A percentile compares a stretch with the other conserved stretches of the same genome.
Conservation (phyloP, 306 rosid genomes). For the Rosa multiflora region DNA sequence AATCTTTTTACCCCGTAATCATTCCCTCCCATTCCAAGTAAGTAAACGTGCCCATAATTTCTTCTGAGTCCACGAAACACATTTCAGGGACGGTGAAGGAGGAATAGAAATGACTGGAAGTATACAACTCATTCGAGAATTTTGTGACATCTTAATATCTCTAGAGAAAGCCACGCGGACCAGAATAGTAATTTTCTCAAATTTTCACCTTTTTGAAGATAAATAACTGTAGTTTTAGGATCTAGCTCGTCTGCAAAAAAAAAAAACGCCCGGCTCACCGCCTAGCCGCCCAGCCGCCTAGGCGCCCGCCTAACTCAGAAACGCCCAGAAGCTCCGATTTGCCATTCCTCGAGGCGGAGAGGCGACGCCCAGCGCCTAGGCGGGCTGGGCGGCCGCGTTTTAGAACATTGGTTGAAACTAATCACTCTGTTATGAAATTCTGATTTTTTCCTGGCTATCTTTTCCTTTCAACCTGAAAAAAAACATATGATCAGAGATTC, state of each 20-base stretch:
- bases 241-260: too few relatives aligned
- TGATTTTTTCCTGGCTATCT: not conserved
- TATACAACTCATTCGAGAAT: slow-evolving; percentile 85
- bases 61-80: slow-evolving; percentile 17
- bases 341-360: too few relatives aligned
- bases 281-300: too few relatives aligned
- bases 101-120: slow-evolving; percentile 96
- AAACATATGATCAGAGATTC: not conserved
- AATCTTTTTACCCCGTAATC: too few relatives aligned
- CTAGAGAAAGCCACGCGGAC: slow-evolving; percentile 67
- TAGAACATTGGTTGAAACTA: too few relatives aligned
- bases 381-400: too few relatives aligned
- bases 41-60: not conserved
- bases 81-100: slow-evolving; percentile 95
- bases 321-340: too few relatives aligned
- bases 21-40: too few relatives aligned
- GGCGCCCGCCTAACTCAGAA: too few relatives aligned
- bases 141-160: slow-evolving; percentile 54
- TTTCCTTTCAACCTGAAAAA: not conserved
- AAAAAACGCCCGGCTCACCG: too few relatives aligned
- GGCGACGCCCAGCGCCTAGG: too few relatives aligned
- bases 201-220: not conserved
- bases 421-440: not conserved
- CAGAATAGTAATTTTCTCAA: slow-evolving; percentile 65
- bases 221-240: not conserved